Evolutionary conservation across 768 basidiomycete species (phyloP).

Genomic region (Mycena alexandri): DNA sequence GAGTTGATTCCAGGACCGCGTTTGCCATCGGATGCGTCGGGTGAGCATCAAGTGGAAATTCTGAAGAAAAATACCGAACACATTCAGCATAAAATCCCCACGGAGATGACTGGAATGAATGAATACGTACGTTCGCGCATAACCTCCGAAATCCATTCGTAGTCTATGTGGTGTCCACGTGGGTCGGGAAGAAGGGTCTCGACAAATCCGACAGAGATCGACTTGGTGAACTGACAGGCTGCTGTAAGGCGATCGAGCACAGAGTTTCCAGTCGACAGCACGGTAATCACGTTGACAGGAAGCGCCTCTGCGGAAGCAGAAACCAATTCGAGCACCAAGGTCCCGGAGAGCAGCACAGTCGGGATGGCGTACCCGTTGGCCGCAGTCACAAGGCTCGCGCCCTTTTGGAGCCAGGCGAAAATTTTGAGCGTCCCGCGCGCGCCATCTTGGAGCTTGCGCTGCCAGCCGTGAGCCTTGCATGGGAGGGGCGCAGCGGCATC

Average conservation of each 20-base stretch:
- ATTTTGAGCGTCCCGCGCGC: background rate
- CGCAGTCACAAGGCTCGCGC: slow-evolving; percentile 9
- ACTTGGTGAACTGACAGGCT: slow-evolving; percentile 9
- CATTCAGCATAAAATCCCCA: background rate
- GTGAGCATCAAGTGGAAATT: background rate
- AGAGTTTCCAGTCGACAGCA: background rate
- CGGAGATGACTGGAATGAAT: background rate
- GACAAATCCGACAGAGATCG: slow-evolving; percentile 6
- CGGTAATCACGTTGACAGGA: background rate
- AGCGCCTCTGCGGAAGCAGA: background rate
- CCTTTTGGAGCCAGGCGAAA: slow-evolving; percentile 9
- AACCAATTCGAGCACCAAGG: background rate
- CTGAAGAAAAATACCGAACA: background rate
- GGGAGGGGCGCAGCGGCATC: slow-evolving; percentile 7
- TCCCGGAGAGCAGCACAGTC: slow-evolving; percentile 6
- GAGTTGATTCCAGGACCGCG: background rate
- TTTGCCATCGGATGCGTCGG: background rate
- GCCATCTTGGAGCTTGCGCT: background rate
- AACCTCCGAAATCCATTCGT: background rate
- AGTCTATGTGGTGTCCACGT: background rate
- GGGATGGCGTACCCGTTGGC: slow-evolving; percentile 15
- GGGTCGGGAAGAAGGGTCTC: slow-evolving; percentile 8
- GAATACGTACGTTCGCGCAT: background rate
- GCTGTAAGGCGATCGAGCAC: slow-evolving; percentile 16
- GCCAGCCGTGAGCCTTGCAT: background rate